Evolutionary conservation across 1,284 basidiomycete species (phyloP).

Genomic region (Schizophyllum commune): DNA sequence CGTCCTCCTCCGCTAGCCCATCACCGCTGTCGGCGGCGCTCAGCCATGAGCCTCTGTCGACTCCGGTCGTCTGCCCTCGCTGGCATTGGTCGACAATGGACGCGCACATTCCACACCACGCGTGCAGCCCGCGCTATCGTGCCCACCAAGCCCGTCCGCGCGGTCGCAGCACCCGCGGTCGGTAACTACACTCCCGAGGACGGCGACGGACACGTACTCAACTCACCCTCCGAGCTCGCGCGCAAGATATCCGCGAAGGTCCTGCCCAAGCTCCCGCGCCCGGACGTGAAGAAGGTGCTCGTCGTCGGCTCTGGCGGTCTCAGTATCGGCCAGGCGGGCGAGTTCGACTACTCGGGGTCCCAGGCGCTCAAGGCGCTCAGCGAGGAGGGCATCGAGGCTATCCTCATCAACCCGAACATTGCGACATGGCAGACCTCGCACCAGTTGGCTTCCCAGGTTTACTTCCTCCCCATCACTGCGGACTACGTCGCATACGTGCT

Average conservation of each 20-base stretch:
- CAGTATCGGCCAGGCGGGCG: slow-evolving; percentile 96
- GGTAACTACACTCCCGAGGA: slow-evolving; percentile 64
- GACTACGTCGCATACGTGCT: slow-evolving; percentile 99
- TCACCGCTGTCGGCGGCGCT: neutral
- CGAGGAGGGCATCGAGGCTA: slow-evolving; percentile 92
- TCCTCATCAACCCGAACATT: slow-evolving; percentile 97
- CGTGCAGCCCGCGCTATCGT: slow-evolving; percentile 20
- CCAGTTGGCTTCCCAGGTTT: slow-evolving; percentile 92
- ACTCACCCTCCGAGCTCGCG: slow-evolving; percentile 88
- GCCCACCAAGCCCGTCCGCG: slow-evolving; percentile 40
- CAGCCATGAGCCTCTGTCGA: neutral
- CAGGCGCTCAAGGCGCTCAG: slow-evolving; percentile 98
- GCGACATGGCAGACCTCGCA: slow-evolving; percentile 98
- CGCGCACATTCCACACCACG: neutral
- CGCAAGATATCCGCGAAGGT: slow-evolving; percentile 88
- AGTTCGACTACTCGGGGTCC: slow-evolving; percentile 99
- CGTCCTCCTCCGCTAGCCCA: neutral
- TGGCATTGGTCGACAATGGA: neutral
- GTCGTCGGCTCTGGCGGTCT: slow-evolving; percentile 97
- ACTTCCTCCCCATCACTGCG: slow-evolving; percentile 94
- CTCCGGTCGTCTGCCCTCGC: neutral
- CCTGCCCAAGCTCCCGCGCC: slow-evolving; percentile 76
- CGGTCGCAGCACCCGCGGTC: slow-evolving; percentile 74
- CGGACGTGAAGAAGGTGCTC: slow-evolving; percentile 92
- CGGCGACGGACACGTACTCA: slow-evolving; percentile 71